Conservation (phyloP, 2,329 filamentous ascomycete genomes). For the Scedosporium dehoogii region DNA sequence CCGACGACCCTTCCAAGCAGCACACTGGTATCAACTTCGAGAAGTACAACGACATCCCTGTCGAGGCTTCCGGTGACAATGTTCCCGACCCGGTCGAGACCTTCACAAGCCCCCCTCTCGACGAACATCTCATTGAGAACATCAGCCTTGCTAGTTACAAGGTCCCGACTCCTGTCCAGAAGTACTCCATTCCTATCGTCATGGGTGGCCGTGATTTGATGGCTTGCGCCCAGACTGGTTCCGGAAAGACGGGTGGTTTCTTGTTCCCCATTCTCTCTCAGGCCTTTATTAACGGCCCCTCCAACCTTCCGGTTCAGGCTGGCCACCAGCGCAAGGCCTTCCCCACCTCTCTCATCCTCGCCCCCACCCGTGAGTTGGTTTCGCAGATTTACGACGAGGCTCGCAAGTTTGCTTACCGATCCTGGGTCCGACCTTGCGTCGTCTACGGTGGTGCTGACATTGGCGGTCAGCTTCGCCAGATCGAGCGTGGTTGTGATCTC, state of each 20-base stretch:
- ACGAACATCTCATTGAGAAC: slow-evolving; percentile 87
- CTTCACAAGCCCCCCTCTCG: slow-evolving; percentile 91
- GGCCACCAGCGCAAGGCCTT: slow-evolving; percentile 96
- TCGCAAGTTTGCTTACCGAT: slow-evolving; percentile 97
- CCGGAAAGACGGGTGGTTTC: slow-evolving; percentile 99
- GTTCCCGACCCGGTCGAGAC: slow-evolving; percentile 84
- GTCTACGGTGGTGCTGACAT: slow-evolving; percentile 99
- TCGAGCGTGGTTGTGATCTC: slow-evolving; percentile 93
- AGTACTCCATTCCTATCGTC: slow-evolving; percentile 98
- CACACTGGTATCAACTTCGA: slow-evolving; percentile 99
- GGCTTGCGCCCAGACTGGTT: slow-evolving; percentile 99
- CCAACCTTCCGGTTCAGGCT: slow-evolving; percentile 51
- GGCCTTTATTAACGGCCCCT: slow-evolving; percentile 84
- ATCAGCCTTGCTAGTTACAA: slow-evolving; percentile 93
- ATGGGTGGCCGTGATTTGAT: slow-evolving; percentile 97
- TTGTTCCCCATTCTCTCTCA: slow-evolving; percentile 98
- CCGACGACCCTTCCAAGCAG: slow-evolving; percentile 89
- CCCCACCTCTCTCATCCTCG: slow-evolving; percentile 89
- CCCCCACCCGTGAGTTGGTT: slow-evolving; percentile 94
- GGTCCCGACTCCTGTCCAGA: slow-evolving; percentile 93
- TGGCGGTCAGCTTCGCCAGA: slow-evolving; percentile 93
- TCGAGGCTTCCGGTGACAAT: slow-evolving; percentile 89
- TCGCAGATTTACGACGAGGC: slow-evolving; percentile 98
- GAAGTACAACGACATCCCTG: slow-evolving; percentile 99
- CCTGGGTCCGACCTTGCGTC: slow-evolving; percentile 96